Evolutionary conservation across 1,139 yeast species (phyloP).

Genomic region (Diutina rugosa): DNA sequence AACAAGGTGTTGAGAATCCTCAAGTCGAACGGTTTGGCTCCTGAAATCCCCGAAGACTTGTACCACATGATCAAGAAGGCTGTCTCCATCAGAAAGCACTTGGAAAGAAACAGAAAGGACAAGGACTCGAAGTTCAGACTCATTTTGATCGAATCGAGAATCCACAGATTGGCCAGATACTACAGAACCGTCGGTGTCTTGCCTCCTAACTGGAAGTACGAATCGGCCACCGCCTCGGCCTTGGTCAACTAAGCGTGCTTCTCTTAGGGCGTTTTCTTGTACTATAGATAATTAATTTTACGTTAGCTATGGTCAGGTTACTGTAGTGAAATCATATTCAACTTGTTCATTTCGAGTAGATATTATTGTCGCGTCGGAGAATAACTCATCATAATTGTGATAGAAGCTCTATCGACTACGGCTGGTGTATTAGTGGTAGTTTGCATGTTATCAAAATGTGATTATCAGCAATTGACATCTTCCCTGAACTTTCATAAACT

Average conservation of each 20-base stretch:
- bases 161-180: slow-evolving; percentile 99
- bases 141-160: slow-evolving; percentile 99
- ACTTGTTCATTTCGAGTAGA: not conserved
- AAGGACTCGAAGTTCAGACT: slow-evolving; percentile 99
- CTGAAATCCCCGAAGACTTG: slow-evolving; percentile 99
- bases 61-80: slow-evolving; percentile 99
- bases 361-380: not conserved
- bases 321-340: not conserved
- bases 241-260: slow-evolving; percentile 69
- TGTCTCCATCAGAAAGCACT: slow-evolving; percentile 98
- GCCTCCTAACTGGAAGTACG: slow-evolving; percentile 99
- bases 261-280: not conserved
- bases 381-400: not conserved
- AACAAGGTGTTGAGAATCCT: slow-evolving; percentile 99
- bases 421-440: too few relatives aligned
- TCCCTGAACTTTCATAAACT: too few relatives aligned
- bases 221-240: slow-evolving; percentile 99
- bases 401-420: too few relatives aligned
- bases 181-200: slow-evolving; percentile 98
- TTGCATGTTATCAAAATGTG: too few relatives aligned
- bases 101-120: slow-evolving; percentile 99
- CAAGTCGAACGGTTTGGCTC: slow-evolving; percentile 99
- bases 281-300: not conserved
- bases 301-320: slow-evolving; percentile 2
- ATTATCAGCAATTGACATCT: too few relatives aligned